A percentile compares a stretch with the other conserved stretches of the same genome.
Conservation (phyloP, 495 filamentous ascomycete genomes). For the Hyaloscypha finlandica region DNA sequence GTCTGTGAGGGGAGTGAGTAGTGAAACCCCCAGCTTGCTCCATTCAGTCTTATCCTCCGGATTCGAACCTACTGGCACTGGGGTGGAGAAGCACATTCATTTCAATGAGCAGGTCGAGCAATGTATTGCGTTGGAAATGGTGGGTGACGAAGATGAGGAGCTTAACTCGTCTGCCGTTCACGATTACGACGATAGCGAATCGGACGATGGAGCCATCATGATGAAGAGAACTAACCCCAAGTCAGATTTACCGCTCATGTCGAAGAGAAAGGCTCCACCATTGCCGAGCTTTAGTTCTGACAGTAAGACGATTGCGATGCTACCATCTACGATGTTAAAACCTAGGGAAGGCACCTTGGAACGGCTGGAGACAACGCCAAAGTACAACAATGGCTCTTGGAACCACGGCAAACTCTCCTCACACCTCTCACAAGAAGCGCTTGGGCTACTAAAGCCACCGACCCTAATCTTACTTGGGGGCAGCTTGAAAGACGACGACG, state of each 20-base stretch:
- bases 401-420: slow-evolving; percentile 40
- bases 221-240: slow-evolving; percentile 67
- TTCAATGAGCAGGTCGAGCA: slow-evolving; percentile 96
- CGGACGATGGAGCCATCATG: slow-evolving; percentile 75
- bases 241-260: slow-evolving; percentile 37
- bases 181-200: slow-evolving; percentile 60
- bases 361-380: slow-evolving; percentile 56
- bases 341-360: slow-evolving; percentile 80
- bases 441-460: slow-evolving; percentile 68
- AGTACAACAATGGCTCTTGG: slow-evolving; percentile 51
- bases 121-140: slow-evolving; percentile 88
- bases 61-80: slow-evolving; percentile 61
- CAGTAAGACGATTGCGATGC: slow-evolving; percentile 90
- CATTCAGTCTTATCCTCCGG: slow-evolving; percentile 63
- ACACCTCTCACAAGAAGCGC: slow-evolving; percentile 69
- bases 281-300: slow-evolving; percentile 56
- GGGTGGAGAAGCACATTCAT: slow-evolving; percentile 81
- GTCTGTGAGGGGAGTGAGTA: slow-evolving; percentile 57
- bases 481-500: slow-evolving; percentile 66
- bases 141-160: slow-evolving; percentile 72
- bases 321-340: slow-evolving; percentile 90
- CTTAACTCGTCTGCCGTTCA: slow-evolving; percentile 47
- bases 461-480: slow-evolving; percentile 61
- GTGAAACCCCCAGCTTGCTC: slow-evolving; percentile 30
- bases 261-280: slow-evolving; percentile 29